A percentile compares a stretch with the other conserved stretches of the same genome.
Evolutionary conservation across 805 yeast species (phyloP).

Genomic region (Jamesozyma piceae): DNA sequence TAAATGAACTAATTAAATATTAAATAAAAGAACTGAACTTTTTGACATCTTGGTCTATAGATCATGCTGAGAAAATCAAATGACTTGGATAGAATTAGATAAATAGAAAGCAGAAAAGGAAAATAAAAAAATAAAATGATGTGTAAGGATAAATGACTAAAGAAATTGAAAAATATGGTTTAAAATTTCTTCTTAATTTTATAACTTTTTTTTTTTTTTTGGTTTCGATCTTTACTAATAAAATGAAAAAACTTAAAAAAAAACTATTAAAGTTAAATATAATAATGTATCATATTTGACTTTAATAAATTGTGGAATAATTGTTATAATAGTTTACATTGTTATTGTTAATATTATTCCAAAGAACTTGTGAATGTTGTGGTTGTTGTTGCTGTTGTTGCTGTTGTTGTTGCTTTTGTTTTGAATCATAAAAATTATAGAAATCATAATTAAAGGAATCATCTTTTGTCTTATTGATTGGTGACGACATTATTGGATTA

Average conservation of each 20-base stretch:
- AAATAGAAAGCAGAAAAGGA: too few relatives aligned
- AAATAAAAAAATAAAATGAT: neutral
- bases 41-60: too few relatives aligned
- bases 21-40: too few relatives aligned
- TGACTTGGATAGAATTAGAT: too few relatives aligned
- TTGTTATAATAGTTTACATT: neutral
- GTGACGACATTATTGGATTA: slow-evolving; percentile 1
- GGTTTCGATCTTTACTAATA: neutral
- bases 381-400: slow-evolving; percentile 5
- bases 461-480: slow-evolving; percentile 1
- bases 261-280: too few relatives aligned
- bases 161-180: neutral
- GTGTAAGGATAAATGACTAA: neutral
- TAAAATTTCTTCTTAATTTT: too few relatives aligned
- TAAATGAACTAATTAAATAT: too few relatives aligned
- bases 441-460: slow-evolving; percentile 14
- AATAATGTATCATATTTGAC: too few relatives aligned
- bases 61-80: too few relatives aligned
- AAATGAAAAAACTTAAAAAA: neutral
- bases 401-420: slow-evolving; percentile 4
- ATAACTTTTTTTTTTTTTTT: neutral
- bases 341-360: neutral
- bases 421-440: slow-evolving; percentile 13
- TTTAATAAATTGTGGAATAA: slow-evolving; percentile 2
- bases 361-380: slow-evolving; percentile 1